Evolutionary conservation across 768 basidiomycete species (phyloP).

Genomic region (Lentinula boryana): DNA sequence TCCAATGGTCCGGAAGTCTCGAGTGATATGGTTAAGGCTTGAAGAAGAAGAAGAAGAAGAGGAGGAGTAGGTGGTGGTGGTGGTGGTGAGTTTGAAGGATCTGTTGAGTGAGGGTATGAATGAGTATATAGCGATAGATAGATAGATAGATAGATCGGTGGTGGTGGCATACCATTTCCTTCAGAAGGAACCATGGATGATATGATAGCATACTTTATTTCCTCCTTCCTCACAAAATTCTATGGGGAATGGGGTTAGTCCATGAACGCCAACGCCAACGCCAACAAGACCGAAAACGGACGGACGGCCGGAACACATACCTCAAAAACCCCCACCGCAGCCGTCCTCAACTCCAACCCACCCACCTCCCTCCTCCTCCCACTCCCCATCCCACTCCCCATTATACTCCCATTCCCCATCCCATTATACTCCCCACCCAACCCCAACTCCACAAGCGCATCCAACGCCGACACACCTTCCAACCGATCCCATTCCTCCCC

Average conservation of each 20-base stretch:
- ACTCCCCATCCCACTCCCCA: too few species aligned
- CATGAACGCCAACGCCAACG: too few species aligned
- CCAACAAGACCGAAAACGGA: too few species aligned
- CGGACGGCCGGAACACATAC: slow-evolving; percentile 35
- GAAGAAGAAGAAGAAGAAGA: slow-evolving; percentile 64
- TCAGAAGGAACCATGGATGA: slow-evolving; percentile 67
- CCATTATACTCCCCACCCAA: slow-evolving; percentile 87
- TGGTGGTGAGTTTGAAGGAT: slow-evolving; percentile 31
- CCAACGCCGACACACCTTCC: slow-evolving; percentile 73
- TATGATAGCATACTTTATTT: slow-evolving; percentile 62
- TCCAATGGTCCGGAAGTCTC: slow-evolving; percentile 46
- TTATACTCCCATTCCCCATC: slow-evolving; percentile 81
- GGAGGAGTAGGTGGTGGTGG: too few species aligned
- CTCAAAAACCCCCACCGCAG: slow-evolving; percentile 80
- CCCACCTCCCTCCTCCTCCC: too few species aligned
- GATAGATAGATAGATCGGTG: neutral
- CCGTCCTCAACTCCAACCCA: slow-evolving; percentile 67
- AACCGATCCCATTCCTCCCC: slow-evolving; percentile 93
- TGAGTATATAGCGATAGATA: neutral
- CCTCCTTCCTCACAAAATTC: slow-evolving; percentile 77
- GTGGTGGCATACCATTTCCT: slow-evolving; percentile 29
- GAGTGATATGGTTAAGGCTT: slow-evolving; percentile 62
- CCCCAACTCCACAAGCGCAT: slow-evolving; percentile 74
- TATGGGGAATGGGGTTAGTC: slow-evolving; percentile 18
- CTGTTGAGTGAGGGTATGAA: slow-evolving; percentile 12